Conservation (phyloP, 768 basidiomycete species). For the Coprinopsis marcescibilis region DNA sequence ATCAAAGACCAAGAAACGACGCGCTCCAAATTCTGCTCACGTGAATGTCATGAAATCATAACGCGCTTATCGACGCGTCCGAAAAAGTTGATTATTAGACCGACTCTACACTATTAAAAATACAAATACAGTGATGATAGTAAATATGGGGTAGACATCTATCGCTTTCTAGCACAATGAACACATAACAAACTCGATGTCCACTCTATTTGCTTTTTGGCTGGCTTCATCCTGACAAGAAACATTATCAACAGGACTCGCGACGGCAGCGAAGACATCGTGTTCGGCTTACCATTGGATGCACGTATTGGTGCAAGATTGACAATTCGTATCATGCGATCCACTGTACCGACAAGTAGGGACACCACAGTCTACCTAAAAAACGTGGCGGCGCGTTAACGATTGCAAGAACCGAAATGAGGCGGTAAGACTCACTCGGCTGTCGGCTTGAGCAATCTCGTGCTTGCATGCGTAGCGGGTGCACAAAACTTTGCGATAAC, state of each 20-base stretch:
- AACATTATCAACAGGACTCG: constrained; percentile 2
- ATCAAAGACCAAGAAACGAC: constrained; percentile 8
- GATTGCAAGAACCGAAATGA: constrained; percentile 7
- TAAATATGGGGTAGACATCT: too few species aligned
- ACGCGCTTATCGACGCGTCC: neutral
- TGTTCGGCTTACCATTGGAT: constrained; percentile 28
- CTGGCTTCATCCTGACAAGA: neutral
- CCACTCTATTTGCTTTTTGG: too few species aligned
- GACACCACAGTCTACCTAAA: constrained; percentile 38
- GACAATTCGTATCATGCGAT: constrained; percentile 27
- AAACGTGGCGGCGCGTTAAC: constrained; percentile 10
- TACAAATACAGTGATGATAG: too few species aligned
- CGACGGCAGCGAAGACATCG: neutral
- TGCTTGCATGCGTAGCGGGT: constrained; percentile 35
- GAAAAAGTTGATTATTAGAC: neutral
- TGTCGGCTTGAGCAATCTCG: constrained; percentile 21
- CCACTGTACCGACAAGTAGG: constrained; percentile 38
- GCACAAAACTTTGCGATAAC: constrained; percentile 35
- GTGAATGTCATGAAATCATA: constrained; percentile 1
- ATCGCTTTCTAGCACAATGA: too few species aligned
- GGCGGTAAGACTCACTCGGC: constrained; percentile 17
- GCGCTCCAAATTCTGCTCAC: constrained; percentile 6
- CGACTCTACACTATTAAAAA: constrained; percentile 6
- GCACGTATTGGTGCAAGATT: constrained; percentile 33
- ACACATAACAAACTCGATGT: too few species aligned